A percentile compares a stretch with the other conserved stretches of the same genome.
Evolutionary conservation across 2,329 filamentous ascomycete genomes (phyloP).

Genomic region (Pseudogymnoascus sp.): DNA sequence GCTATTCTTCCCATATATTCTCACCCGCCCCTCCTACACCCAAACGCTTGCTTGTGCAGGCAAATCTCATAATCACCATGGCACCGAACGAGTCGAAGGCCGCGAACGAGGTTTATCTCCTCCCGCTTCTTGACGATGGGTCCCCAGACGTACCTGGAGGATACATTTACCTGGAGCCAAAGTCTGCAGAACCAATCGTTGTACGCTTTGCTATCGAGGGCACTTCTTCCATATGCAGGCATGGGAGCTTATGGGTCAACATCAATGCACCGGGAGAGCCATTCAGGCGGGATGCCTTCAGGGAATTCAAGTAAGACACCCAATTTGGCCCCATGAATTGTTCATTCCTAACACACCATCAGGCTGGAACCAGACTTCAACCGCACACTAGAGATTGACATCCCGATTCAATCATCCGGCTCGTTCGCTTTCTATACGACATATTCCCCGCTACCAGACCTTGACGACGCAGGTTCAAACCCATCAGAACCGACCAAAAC

Average conservation of each 20-base stretch:
- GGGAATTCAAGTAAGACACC: conserved; percentile 76
- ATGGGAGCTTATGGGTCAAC: conserved; percentile 96
- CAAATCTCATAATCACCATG: conserved; percentile 35
- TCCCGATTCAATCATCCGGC: conserved; percentile 75
- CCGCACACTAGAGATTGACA: conserved; percentile 79
- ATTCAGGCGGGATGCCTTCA: conserved; percentile 74
- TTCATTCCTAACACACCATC: conserved; percentile 11
- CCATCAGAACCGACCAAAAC: conserved; percentile 59
- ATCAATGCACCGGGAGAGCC: conserved; percentile 70
- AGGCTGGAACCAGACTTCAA: conserved; percentile 92
- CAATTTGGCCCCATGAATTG: neutral
- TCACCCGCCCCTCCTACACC: neutral
- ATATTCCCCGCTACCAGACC: conserved; percentile 77
- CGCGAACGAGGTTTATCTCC: conserved; percentile 71
- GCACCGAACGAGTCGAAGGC: conserved; percentile 55
- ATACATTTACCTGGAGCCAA: conserved; percentile 84
- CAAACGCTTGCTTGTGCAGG: neutral
- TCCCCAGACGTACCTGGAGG: conserved; percentile 81
- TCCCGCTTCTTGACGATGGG: conserved; percentile 88
- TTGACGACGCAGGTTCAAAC: conserved; percentile 46
- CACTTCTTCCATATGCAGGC: conserved; percentile 87
- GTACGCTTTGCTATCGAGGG: conserved; percentile 89
- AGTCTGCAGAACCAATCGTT: conserved; percentile 65
- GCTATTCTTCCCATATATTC: neutral
- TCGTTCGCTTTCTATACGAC: conserved; percentile 93